A percentile compares a stretch with the other conserved stretches of the same genome.
phyloP scores from a whole-genome alignment of 768 basidiomycete genomes.

The Pisolithus tinctorius region DNA sequence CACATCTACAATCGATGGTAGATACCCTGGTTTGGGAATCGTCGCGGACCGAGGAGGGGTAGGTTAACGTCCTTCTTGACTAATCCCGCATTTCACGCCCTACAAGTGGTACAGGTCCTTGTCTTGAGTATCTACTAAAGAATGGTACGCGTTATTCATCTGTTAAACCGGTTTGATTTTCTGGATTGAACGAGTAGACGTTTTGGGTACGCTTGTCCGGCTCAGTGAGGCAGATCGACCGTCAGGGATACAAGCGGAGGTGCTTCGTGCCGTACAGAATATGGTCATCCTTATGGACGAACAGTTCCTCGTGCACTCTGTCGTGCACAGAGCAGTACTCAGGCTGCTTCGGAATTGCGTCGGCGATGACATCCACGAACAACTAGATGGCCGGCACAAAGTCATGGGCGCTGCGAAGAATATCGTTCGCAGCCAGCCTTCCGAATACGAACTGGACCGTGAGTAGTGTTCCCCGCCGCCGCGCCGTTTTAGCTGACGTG shows the following conservation, averaged over 20 bases:
- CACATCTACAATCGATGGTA: constrained; percentile 69
- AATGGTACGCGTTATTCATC: constrained; percentile 46
- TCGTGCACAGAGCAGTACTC: constrained; percentile 82
- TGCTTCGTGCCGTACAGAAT: constrained; percentile 79
- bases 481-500: constrained; percentile 4
- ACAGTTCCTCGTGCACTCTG: constrained; percentile 88
- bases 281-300: constrained; percentile 91
- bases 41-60: constrained; percentile 83
- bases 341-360: constrained; percentile 80
- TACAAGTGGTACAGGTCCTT: constrained; percentile 74
- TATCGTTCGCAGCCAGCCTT: constrained; percentile 61
- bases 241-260: constrained; percentile 85
- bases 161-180: not conserved
- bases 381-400: constrained; percentile 68
- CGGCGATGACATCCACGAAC: constrained; percentile 88
- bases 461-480: constrained; percentile 25
- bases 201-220: constrained; percentile 76
- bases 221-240: constrained; percentile 83
- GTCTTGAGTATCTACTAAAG: constrained; percentile 87
- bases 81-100: constrained; percentile 8
- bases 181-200: constrained; percentile 41
- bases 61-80: constrained; percentile 26
- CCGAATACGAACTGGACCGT: constrained; percentile 87
- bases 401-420: constrained; percentile 82
- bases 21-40: constrained; percentile 85